phyloP scores from a whole-genome alignment of 345 rosid genomes.

The Anacardium occidentale region DNA sequence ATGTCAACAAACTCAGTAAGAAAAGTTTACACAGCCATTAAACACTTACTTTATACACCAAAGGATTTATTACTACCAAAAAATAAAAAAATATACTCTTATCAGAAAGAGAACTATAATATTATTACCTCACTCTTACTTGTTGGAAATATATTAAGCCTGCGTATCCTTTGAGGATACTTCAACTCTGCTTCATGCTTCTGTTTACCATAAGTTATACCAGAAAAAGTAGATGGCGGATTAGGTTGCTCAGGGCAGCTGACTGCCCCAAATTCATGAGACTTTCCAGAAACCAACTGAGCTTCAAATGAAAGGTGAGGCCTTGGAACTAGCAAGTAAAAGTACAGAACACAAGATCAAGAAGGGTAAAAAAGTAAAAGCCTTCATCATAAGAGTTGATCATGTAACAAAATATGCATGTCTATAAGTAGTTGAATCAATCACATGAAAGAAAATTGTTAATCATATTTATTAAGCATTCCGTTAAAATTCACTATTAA shows the following conservation, averaged over 20 bases:
- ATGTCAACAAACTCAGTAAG: too few species aligned
- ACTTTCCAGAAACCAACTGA: conserved; percentile 95
- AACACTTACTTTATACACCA: neutral
- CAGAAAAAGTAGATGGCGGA: conserved; percentile 52
- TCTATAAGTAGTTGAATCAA: neutral
- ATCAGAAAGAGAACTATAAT: conserved; percentile 6
- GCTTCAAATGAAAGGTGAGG: conserved; percentile 98
- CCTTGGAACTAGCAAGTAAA: conserved; percentile 69
- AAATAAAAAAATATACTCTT: neutral
- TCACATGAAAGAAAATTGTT: neutral
- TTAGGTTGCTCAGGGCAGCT: conserved; percentile 77
- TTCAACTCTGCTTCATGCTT: conserved; percentile 75
- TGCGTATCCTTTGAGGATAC: conserved; percentile 87
- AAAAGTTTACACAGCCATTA: too few species aligned
- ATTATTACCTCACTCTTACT: conserved; percentile 71
- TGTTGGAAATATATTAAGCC: conserved; percentile 85
- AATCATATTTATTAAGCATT: neutral
- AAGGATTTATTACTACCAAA: neutral
- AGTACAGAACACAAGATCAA: conserved; percentile 11
- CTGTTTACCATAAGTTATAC: conserved; percentile 59
- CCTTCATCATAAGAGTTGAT: neutral
- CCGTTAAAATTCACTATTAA: conserved; percentile 1
- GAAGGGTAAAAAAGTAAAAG: neutral
- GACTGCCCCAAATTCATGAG: conserved; percentile 68
- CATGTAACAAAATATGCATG: neutral